Evolutionary conservation across 202 grass and related monocot genomes (phyloP), one percentile per base, ranked within the genome.

Genomic region (Cymbopogon flexuosus): DNA sequence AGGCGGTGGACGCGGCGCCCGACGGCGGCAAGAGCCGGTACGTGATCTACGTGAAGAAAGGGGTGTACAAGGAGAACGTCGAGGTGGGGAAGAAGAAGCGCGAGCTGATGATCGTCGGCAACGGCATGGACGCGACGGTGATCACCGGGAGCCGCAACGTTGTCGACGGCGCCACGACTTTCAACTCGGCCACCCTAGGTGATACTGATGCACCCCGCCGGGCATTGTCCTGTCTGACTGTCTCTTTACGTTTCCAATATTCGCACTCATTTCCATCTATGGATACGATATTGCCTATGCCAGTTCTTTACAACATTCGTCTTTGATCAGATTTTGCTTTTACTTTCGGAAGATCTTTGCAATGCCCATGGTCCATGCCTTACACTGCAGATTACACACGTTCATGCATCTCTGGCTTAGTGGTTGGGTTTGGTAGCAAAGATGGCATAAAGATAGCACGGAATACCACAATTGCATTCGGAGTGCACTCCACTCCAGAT

Each of bases 61-160:
- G 93, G 35, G 83, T 92, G 67, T 95, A 92, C 85, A 82, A 65
- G 83, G 93, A 95, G 80, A 85, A 95, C 49, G 62, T 95, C 2
- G 81, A 65, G 58, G 72, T 95, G 56, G 75, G 84, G 3, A 95
- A 84, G 82, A 90, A 81, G 85, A 96, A 88, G 68, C 74, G 67
- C 21, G 85, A 88, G 24, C 42, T 96, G 37, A 96, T 92, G 89
- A 73, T 96, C 54, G 77, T 92, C 0, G 93, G 93, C 1, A 90
- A 96, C 68, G 93, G 93, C 56, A 86, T 90, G 83, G 76, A 85
- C n/a, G 72, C 79, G 7, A 95, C 93, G 64, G 81, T 92, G 65
- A 90, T 96, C 79, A 92, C 89, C 8, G 89, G 93, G 57, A 95
- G 80, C 79, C 73, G 54, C 46, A 95, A 92, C 81, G 93, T 95